Percentiles rank a stretch among this genome's conserved stretches.
Evolutionary conservation across 805 yeast genomes (phyloP).

Genomic region (Cyberlindnera amylophila): DNA sequence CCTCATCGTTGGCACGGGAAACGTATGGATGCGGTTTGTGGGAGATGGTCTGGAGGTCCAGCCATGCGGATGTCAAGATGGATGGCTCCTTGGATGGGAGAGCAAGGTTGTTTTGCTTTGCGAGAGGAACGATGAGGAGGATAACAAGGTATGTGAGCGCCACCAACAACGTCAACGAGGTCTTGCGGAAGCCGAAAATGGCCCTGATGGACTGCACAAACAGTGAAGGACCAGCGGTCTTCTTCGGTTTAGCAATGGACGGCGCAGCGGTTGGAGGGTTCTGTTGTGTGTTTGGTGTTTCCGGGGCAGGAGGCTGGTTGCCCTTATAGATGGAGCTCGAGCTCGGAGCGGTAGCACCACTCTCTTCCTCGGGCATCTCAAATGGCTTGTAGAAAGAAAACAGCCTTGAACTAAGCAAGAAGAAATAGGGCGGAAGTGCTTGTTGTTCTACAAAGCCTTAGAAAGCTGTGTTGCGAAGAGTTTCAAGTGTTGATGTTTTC

Average conservation of each 20-base stretch:
- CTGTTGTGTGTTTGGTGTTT: not conserved
- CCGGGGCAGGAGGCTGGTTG: constrained; percentile 5
- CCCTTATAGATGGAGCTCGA: constrained; percentile 11
- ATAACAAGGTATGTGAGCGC: constrained; percentile 43
- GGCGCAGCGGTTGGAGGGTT: constrained; percentile 1
- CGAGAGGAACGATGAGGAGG: constrained; percentile 35
- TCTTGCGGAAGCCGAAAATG: constrained; percentile 67
- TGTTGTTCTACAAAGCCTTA: too few relatives aligned
- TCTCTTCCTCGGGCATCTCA: too few relatives aligned
- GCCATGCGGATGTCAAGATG: constrained; percentile 51
- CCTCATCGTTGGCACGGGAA: constrained; percentile 70
- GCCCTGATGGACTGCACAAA: constrained; percentile 36
- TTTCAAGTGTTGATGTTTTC: too few relatives aligned
- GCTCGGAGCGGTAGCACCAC: constrained; percentile 5
- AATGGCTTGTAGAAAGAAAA: too few relatives aligned
- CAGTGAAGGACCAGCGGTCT: constrained; percentile 12
- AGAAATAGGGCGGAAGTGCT: too few relatives aligned
- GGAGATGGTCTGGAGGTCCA: constrained; percentile 67
- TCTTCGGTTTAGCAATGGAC: not conserved
- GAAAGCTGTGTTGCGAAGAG: too few relatives aligned
- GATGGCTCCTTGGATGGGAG: constrained; percentile 43
- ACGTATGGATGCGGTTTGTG: constrained; percentile 71
- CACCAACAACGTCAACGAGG: constrained; percentile 57
- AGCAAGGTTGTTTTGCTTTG: constrained; percentile 38
- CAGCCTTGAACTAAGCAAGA: too few relatives aligned